phyloP scores from a whole-genome alignment of 495 filamentous ascomycete genomes.

The Neurospora sp. region DNA sequence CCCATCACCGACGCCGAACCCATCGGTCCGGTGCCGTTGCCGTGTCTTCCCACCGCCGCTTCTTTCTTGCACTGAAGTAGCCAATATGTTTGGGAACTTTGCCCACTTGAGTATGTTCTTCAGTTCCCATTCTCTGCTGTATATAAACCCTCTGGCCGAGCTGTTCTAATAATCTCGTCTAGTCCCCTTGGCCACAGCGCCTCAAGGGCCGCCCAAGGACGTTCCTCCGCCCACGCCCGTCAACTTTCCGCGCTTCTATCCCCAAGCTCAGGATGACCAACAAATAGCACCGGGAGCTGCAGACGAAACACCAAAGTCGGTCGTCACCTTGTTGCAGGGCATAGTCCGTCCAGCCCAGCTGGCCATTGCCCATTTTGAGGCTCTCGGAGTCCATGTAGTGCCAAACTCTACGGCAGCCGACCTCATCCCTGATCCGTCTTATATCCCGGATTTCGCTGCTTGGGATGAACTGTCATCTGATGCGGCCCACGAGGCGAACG shows the following conservation, averaged over 20 bases:
- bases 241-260: constrained; percentile 36
- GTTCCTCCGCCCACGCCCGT: constrained; percentile 45
- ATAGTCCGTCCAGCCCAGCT: constrained; percentile 40
- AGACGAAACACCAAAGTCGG: constrained; percentile 15
- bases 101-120: constrained; percentile 24
- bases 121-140: background rate
- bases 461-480: constrained; percentile 38
- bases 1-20: background rate
- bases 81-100: constrained; percentile 26
- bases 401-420: constrained; percentile 30
- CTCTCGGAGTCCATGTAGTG: constrained; percentile 41
- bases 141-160: background rate
- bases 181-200: constrained; percentile 21
- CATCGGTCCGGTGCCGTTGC: background rate
- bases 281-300: background rate
- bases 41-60: background rate
- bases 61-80: background rate
- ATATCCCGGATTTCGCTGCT: constrained; percentile 33
- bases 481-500: constrained; percentile 30
- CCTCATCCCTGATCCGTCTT: constrained; percentile 38
- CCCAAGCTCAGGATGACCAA: constrained; percentile 16
- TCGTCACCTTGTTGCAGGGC: constrained; percentile 34
- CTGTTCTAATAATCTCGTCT: constrained; percentile 15
- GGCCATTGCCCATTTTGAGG: constrained; percentile 34
- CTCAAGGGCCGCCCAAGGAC: constrained; percentile 30